Conservation (phyloP, 352 stramenopile species). For the Detonula confervacea region DNA sequence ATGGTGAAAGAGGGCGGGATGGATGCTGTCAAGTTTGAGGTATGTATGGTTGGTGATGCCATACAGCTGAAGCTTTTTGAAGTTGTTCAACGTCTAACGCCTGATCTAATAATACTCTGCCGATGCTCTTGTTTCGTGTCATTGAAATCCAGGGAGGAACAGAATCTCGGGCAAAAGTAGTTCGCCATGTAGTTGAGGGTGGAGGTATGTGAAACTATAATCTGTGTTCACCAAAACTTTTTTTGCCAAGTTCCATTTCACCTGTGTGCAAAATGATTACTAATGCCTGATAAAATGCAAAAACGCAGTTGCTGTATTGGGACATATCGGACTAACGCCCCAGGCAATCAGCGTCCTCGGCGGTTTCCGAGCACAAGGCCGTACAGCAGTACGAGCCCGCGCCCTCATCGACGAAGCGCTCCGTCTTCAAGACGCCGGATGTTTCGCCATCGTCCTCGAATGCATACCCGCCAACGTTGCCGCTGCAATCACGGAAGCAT, state of each 20-base stretch:
- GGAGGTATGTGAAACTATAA: conserved; percentile 63
- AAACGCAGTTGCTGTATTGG: conserved; percentile 94
- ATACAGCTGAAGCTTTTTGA: too few species aligned
- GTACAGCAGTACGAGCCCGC: conserved; percentile 91
- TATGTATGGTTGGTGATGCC: conserved; percentile 66
- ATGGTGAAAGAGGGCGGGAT: conserved; percentile 96
- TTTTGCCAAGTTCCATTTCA: neutral
- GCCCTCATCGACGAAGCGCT: conserved; percentile 96
- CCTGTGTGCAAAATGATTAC: neutral
- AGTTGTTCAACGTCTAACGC: too few species aligned
- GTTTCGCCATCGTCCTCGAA: conserved; percentile 93
- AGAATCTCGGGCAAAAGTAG: conserved; percentile 60
- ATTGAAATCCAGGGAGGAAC: conserved; percentile 61
- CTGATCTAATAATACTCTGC: too few species aligned
- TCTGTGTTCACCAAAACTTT: neutral
- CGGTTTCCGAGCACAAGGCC: conserved; percentile 95
- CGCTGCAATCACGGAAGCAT: conserved; percentile 91
- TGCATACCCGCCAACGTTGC: conserved; percentile 91
- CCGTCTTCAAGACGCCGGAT: conserved; percentile 93
- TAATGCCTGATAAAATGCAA: conserved; percentile 75
- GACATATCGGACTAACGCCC: conserved; percentile 96
- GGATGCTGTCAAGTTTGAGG: conserved; percentile 99
- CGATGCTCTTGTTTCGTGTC: too few species aligned
- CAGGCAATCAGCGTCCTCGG: conserved; percentile 93
- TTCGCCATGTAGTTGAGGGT: conserved; percentile 81